phyloP scores from a whole-genome alignment of 2,329 filamentous ascomycete species.

The Xylariaceae sp. region DNA sequence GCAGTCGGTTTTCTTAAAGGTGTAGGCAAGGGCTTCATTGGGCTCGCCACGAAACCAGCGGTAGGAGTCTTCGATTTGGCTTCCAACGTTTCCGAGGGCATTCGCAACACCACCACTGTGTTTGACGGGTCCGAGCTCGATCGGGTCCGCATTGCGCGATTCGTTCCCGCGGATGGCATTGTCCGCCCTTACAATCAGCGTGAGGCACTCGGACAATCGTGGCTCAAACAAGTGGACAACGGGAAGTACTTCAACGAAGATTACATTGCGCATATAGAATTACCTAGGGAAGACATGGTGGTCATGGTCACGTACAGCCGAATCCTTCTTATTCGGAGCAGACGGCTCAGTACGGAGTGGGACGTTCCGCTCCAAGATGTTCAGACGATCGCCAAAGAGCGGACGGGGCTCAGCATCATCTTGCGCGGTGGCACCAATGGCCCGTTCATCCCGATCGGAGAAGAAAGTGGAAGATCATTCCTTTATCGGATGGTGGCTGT shows the following conservation, averaged over 20 bases:
- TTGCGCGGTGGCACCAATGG: conserved; percentile 88
- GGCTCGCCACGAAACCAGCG: conserved; percentile 92
- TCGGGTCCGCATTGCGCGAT: conserved; percentile 86
- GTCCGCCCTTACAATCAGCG: conserved; percentile 92
- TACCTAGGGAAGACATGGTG: conserved; percentile 82
- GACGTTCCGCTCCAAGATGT: conserved; percentile 94
- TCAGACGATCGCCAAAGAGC: conserved; percentile 94
- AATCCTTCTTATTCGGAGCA: conserved; percentile 85
- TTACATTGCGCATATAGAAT: conserved; percentile 93
- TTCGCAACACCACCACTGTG: conserved; percentile 97
- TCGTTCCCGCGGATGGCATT: conserved; percentile 87
- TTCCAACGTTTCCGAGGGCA: conserved; percentile 93
- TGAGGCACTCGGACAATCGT: conserved; percentile 94
- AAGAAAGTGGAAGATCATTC: conserved; percentile 67
- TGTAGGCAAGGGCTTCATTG: conserved; percentile 89
- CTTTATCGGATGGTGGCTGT: conserved; percentile 63
- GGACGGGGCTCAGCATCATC: conserved; percentile 85
- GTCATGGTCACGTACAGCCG: conserved; percentile 83
- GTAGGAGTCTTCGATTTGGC: conserved; percentile 96
- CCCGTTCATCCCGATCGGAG: conserved; percentile 89
- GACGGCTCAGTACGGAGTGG: conserved; percentile 86
- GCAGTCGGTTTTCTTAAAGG: conserved; percentile 95
- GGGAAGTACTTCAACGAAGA: conserved; percentile 97
- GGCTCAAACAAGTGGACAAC: conserved; percentile 97
- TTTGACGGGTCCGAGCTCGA: conserved; percentile 95